Base-by-base conservation (phyloP, 2,329 filamentous ascomycete genomes). In the Sporothrix pallida region DNA sequence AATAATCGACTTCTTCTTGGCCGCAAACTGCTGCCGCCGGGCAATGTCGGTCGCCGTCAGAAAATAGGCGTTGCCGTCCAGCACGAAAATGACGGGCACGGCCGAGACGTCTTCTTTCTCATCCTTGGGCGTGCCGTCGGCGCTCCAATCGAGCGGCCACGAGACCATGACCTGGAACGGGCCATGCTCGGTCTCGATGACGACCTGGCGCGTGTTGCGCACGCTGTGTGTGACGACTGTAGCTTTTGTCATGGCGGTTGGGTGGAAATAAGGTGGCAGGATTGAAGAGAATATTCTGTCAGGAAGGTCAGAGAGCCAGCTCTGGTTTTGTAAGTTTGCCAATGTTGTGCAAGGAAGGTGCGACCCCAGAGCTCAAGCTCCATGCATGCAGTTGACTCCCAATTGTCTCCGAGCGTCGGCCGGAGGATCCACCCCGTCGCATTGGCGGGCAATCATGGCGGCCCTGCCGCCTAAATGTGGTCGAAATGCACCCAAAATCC, bases 41-140 rank as follows among this genome's bases (percentile, higher is more conserved):
- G 68, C 68, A 62, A 74, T 72, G 46, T 75, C 74, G 37, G 74
- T 74, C 12, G 74, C 74, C 23, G 74, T 72, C 52, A 72, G 5
- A 15, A 75, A 75, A 46, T 70, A 74, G 54, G 71, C 73, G 31
- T 74, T 75, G 23, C 71, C 74, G 56, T 75, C 74, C 9, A 74
- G 44, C 8, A 74, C n/a, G 15, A 52, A 73, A 12, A 73, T 74
- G 52, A 37, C 20, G 4, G 71, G 72, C 58, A 74, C 65, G 5
- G 72, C 50, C 4, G 73, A 50, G 2, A 72, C 65, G 17, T 68
- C 62, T 2, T 26, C 42, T 10, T 13, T 26, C 9, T 70, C 67
- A 10, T 70, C 37, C 10, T 54, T 31, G n/a, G 72, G 37, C 5
- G 70, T 50, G 20, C 72, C 72, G 54, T 75, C 72, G 0, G 46